Conservation (phyloP, 306 rosid genomes). For the Cucumis cinereus region DNA sequence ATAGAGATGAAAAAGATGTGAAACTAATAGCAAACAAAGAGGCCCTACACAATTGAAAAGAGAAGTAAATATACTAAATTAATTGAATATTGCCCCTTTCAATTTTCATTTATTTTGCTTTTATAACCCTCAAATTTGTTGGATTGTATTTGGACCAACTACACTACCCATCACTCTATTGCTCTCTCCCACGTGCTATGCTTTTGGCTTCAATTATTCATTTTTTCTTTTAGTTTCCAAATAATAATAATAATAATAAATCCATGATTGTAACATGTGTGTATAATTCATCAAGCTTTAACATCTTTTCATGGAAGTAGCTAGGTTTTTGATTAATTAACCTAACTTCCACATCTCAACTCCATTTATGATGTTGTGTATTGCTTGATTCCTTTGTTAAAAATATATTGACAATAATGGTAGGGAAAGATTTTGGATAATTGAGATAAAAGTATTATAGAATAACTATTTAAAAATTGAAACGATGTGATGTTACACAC, state of each 20-base stretch:
- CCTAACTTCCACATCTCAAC: not conserved
- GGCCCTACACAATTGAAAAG: not conserved
- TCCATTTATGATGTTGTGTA: not conserved
- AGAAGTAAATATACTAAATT: not conserved
- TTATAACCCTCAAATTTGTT: not conserved
- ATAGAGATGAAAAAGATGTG: not conserved
- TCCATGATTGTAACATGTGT: not conserved
- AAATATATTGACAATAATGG: not conserved
- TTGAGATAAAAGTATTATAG: not conserved
- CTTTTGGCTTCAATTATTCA: not conserved
- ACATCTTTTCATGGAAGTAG: too few species aligned
- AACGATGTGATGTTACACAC: too few species aligned
- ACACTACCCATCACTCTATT: not conserved
- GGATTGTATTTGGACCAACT: not conserved
- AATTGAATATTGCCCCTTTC: not conserved
- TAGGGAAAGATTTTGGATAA: not conserved
- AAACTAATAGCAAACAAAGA: not conserved
- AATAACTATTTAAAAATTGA: too few species aligned
- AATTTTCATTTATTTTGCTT: not conserved
- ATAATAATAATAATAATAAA: too few species aligned
- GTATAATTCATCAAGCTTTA: too few species aligned
- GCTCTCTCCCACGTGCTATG: constrained; percentile 9
- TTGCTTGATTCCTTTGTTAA: not conserved
- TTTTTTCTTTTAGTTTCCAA: not conserved
- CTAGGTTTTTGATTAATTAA: not conserved